phyloP scores from a whole-genome alignment of 2,329 filamentous ascomycete species.

The Hypoxylon rubiginosum region DNA sequence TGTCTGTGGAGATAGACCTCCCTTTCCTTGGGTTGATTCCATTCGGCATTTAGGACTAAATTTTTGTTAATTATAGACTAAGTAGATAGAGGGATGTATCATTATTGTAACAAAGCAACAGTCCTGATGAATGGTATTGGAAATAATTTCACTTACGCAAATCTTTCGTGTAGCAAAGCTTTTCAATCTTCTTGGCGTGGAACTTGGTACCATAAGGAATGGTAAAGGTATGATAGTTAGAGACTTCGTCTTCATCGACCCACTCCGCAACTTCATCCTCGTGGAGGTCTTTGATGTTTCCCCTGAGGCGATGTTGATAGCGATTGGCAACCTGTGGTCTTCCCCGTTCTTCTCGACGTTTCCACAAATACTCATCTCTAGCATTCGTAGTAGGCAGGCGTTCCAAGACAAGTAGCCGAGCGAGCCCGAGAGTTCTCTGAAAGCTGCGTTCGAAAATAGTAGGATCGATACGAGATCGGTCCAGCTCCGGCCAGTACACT shows the following conservation, averaged over 20 bases:
- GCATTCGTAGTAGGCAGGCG: conserved; percentile 77
- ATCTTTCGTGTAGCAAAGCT: conserved; percentile 84
- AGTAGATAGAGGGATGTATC: background rate
- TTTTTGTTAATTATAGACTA: background rate
- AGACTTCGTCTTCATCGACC: conserved; percentile 81
- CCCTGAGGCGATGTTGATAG: conserved; percentile 61
- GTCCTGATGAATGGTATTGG: background rate
- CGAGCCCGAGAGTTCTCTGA: conserved; percentile 79
- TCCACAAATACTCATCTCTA: conserved; percentile 77
- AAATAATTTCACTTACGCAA: conserved; percentile 59
- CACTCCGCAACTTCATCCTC: conserved; percentile 89
- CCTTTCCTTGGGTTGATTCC: conserved; percentile 84
- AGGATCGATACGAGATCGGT: conserved; percentile 82
- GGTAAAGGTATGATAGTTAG: conserved; percentile 83
- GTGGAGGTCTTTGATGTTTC: conserved; percentile 82
- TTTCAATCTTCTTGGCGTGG: conserved; percentile 80
- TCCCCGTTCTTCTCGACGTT: conserved; percentile 79
- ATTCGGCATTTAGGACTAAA: conserved; percentile 82
- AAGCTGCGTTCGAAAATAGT: conserved; percentile 91
- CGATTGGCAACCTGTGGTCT: conserved; percentile 68
- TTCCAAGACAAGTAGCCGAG: conserved; percentile 83
- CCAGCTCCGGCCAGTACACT: conserved; percentile 81
- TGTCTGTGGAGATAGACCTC: conserved; percentile 84
- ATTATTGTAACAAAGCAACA: background rate
- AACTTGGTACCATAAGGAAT: conserved; percentile 75